A percentile compares a stretch with the other conserved stretches of the same genome.
These are phyloP conservation scores for Apostasia shenzhenica DNA, from an alignment of 106 monocot genomes.

Conservation along the genomic window DNA sequence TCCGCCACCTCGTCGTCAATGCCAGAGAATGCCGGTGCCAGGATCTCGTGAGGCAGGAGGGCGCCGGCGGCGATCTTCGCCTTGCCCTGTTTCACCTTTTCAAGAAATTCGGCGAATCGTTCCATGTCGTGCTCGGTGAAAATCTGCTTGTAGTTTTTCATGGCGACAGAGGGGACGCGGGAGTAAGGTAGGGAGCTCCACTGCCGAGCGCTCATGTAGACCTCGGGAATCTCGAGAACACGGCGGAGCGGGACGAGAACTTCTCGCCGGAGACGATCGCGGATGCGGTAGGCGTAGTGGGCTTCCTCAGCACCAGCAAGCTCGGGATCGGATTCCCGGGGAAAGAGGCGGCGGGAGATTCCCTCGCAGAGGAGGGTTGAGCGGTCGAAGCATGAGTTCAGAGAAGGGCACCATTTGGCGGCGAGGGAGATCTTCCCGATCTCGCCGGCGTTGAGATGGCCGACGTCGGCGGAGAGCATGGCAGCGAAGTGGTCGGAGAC, in stretches of 20 bases:
- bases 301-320: constrained; percentile 31
- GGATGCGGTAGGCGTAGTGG: constrained; percentile 64
- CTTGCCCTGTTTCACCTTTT: constrained; percentile 40
- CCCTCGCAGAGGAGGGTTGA: constrained; percentile 65
- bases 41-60: constrained; percentile 60
- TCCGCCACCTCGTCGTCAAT: constrained; percentile 45
- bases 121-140: constrained; percentile 46
- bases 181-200: constrained; percentile 58
- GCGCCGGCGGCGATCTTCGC: constrained; percentile 72
- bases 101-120: constrained; percentile 36
- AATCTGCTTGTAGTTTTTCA: constrained; percentile 60
- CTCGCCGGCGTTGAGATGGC: constrained; percentile 22
- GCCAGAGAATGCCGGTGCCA: constrained; percentile 8
- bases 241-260: constrained; percentile 57
- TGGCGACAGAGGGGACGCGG: constrained; percentile 79
- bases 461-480: constrained; percentile 30
- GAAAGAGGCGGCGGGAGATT: constrained; percentile 55
- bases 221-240: constrained; percentile 57
- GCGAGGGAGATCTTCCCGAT: constrained; percentile 32
- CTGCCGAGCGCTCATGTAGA: constrained; percentile 42
- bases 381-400: constrained; percentile 48
- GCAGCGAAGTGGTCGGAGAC: constrained; percentile 43
- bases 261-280: constrained; percentile 48
- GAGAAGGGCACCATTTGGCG: constrained; percentile 76
- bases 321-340: constrained; percentile 32